Percentiles rank a stretch among this genome's conserved stretches.
Conservation (phyloP, 768 basidiomycete genomes). For the Kwoniella sp. region DNA sequence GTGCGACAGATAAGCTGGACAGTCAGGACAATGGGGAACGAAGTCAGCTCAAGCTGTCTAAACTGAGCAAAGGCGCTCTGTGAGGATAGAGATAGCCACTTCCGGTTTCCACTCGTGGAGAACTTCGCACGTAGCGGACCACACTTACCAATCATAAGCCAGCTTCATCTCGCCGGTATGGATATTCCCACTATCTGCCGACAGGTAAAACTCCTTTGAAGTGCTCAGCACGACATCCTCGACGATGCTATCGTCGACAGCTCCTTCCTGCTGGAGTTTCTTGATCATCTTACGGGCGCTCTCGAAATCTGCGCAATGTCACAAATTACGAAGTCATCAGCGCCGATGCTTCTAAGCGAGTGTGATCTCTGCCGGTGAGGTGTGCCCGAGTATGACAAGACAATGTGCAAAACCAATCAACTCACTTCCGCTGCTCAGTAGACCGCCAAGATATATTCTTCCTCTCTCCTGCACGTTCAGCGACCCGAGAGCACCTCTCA, state of each 20-base stretch:
- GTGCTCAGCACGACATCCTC: conserved; percentile 80
- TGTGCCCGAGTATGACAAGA: too few species aligned
- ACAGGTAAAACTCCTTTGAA: conserved; percentile 91
- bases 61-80: not conserved
- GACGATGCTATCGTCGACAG: conserved; percentile 61
- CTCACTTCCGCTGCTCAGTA: conserved; percentile 86
- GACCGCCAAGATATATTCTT: conserved; percentile 80
- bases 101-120: not conserved
- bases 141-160: conserved; percentile 88
- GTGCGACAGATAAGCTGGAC: conserved; percentile 73
- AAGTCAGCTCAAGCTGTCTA: not conserved
- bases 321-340: not conserved
- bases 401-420: too few species aligned
- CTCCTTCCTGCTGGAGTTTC: conserved; percentile 60
- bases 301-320: conserved; percentile 43
- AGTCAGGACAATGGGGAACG: not conserved
- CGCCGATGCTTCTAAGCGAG: too few species aligned
- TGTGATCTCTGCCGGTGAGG: not conserved
- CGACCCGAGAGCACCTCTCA: conserved; percentile 78
- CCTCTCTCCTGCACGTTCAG: conserved; percentile 71
- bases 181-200: conserved; percentile 87
- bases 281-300: conserved; percentile 65
- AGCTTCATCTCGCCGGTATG: conserved; percentile 93
- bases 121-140: too few species aligned
- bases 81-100: not conserved